Evolutionary conservation across 2,329 filamentous ascomycete species (phyloP).

Genomic region (Tolypocladium album): DNA sequence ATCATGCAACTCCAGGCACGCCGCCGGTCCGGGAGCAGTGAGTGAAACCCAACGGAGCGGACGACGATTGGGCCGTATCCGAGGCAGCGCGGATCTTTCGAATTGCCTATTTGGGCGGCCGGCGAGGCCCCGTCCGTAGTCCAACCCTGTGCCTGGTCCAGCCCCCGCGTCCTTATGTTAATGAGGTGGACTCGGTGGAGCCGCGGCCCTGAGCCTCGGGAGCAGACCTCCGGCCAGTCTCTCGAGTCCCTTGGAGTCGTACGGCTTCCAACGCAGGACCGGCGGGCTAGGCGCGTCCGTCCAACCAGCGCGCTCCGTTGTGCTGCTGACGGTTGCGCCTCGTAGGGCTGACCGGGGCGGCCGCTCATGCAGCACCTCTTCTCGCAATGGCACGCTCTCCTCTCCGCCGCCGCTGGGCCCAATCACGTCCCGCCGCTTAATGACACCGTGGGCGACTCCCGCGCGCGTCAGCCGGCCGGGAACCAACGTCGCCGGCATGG

Average conservation of each 20-base stretch:
- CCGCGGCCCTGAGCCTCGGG: no score
- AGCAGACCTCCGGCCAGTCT: not conserved
- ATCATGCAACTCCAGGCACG: not conserved
- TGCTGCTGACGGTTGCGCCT: slow-evolving; percentile 1
- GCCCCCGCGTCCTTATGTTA: not conserved
- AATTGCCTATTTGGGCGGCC: not conserved
- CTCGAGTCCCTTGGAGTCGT: not conserved
- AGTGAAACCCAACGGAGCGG: not conserved
- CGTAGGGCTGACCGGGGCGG: slow-evolving; percentile 5
- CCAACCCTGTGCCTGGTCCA: not conserved
- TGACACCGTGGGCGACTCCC: not conserved
- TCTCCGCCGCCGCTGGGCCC: not conserved
- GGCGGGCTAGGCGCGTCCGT: not conserved
- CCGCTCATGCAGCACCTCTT: not conserved
- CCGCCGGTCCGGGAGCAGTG: not conserved
- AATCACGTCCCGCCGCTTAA: not conserved
- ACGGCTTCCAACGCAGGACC: not conserved
- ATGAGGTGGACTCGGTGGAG: not conserved
- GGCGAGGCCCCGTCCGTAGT: not conserved
- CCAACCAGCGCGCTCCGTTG: not conserved
- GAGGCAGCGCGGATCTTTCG: not conserved
- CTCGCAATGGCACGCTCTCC: not conserved
- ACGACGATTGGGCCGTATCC: not conserved
- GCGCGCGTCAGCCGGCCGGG: not conserved
- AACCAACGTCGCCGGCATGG: not conserved